Conservation (phyloP, 2,329 filamentous ascomycete genomes). For the Ceratocystis harringtonii region DNA sequence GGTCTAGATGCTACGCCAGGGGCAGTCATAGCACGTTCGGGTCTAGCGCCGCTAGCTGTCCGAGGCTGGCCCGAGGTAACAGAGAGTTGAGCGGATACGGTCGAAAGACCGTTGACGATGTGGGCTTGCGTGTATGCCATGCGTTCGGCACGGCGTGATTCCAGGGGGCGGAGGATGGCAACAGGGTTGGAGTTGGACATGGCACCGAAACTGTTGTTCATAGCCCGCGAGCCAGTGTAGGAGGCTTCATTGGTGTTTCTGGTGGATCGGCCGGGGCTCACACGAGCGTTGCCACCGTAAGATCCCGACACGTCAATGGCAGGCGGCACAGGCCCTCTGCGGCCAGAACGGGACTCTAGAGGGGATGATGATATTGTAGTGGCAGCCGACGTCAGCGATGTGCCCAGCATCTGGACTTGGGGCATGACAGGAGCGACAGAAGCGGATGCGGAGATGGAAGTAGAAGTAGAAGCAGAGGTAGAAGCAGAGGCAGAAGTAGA, state of each 20-base stretch:
- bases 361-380: background rate
- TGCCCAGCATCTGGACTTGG: background rate
- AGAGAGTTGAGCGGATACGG: slow-evolving; percentile 10
- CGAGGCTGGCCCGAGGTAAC: slow-evolving; percentile 15
- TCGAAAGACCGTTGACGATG: slow-evolving; percentile 13
- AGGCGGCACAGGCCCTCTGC: background rate
- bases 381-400: background rate
- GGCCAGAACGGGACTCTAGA: background rate
- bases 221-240: background rate
- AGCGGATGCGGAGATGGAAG: background rate
- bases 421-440: background rate
- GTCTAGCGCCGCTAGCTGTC: slow-evolving; percentile 3
- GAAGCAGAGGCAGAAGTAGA: background rate
- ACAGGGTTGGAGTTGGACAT: background rate
- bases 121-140: slow-evolving; percentile 13
- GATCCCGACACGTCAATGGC: slow-evolving; percentile 34
- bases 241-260: background rate
- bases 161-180: background rate
- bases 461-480: background rate
- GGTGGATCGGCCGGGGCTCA: background rate
- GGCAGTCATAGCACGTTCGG: slow-evolving; percentile 16
- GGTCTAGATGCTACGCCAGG: slow-evolving; percentile 9
- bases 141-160: slow-evolving; percentile 3
- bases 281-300: slow-evolving; percentile 24
- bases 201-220: background rate